Conservation (phyloP, 129 eudicot genomes). For the Solidago caesia region DNA sequence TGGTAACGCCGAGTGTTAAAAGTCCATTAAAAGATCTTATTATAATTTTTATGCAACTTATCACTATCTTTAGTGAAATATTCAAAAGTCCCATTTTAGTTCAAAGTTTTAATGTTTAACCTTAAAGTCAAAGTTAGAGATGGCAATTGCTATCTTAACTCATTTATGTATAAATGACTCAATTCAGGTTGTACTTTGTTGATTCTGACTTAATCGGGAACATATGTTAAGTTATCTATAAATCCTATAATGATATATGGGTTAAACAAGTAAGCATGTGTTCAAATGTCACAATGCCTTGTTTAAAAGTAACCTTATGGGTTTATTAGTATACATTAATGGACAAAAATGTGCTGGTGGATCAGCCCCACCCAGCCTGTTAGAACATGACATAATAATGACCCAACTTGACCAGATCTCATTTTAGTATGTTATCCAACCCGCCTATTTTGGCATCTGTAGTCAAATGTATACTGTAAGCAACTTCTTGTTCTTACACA, state of each 20-base stretch:
- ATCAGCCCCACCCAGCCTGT: neutral
- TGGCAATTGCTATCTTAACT: neutral
- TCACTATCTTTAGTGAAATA: neutral
- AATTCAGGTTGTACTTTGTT: neutral
- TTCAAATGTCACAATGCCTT: neutral
- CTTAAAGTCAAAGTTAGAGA: neutral
- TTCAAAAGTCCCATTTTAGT: neutral
- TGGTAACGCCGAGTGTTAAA: neutral
- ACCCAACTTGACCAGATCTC: neutral
- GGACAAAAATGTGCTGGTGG: neutral
- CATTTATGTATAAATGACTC: neutral
- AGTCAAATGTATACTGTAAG: neutral
- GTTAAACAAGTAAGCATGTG: neutral
- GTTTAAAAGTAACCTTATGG: neutral
- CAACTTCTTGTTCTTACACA: slow-evolving; percentile 31
- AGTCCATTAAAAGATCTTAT: neutral
- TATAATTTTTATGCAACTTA: neutral
- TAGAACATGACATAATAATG: neutral
- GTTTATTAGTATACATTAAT: neutral
- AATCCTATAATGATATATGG: neutral
- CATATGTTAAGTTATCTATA: neutral
- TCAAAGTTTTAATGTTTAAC: slow-evolving; percentile 14
- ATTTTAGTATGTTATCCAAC: slow-evolving; percentile 12
- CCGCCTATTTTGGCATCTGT: neutral
- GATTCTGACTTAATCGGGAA: neutral